Base-by-base conservation (phyloP, 495 filamentous ascomycete species). In the Niebla homalea region DNA sequence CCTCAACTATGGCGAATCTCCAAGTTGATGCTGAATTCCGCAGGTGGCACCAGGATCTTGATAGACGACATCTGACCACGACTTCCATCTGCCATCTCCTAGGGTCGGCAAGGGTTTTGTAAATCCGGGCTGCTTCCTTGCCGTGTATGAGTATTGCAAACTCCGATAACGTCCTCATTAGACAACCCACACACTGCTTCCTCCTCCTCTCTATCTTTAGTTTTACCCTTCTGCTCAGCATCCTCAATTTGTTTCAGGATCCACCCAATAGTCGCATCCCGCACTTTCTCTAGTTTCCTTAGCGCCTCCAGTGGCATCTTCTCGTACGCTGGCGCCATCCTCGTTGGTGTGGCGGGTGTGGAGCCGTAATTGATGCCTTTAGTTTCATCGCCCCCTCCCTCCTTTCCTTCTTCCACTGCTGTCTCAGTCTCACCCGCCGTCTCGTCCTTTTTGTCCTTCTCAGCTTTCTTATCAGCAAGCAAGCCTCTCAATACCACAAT, bases 221-320 rank as follows among this genome's bases (percentile, higher is more conserved):
- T 52, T 54, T 25, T 50, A 14, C 4, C 15, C 3, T 43, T 25
- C 12, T 52, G 46, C 43, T 73, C 70, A 16, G 60, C 64, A 47
- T 67, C 63, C 37, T 70, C 65, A 36, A 73, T 68, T 36, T 68
- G 48, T 37, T 61, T 62, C 18, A 73, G 52, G 36, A 73, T 56
- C 45, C 65, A 72, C 1, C 57, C 55, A 50, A 72, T 65, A 3
- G 62, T 71, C 16, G 61, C 62, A 63, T 73, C 70, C 32, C 66
- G 60, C 15, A 66, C 70, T 36, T 61, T 65, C 43, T 72, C 68
- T 2, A 70, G 45, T 44, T 52, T 57, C 49, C 54, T 56, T 19
- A 73, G 49, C 4, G 48, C 49, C 43, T 60, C 58, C 18, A 66
- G 29, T 3, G 58, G 44, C 63, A 73, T 55, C 3, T 18, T 58